Conservation (phyloP, 164 flowering plant species). For the Pachysandra terminalis region DNA sequence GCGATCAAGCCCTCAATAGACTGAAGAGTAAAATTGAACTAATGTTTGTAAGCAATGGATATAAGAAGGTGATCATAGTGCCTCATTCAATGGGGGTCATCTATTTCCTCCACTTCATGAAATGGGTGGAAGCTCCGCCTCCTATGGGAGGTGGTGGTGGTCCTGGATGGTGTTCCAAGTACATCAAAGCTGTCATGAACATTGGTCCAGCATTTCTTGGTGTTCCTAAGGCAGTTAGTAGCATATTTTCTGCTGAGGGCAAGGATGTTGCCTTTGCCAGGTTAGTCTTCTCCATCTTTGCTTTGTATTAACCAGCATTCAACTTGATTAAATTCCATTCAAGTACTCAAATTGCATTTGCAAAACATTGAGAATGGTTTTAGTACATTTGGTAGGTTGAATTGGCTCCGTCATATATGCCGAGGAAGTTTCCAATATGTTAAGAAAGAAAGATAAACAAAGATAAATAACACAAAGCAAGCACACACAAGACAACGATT, state of each 20-base stretch:
- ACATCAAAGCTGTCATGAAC: conserved; percentile 70
- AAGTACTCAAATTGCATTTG: background rate
- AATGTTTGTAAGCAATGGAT: conserved; percentile 52
- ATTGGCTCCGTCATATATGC: background rate
- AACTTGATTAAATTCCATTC: background rate
- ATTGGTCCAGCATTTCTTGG: conserved; percentile 77
- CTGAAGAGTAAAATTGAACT: conserved; percentile 81
- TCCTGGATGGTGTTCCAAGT: conserved; percentile 64
- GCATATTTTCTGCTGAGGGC: conserved; percentile 58
- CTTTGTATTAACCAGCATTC: background rate
- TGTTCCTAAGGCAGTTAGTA: conserved; percentile 66
- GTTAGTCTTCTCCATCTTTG: conserved; percentile 24
- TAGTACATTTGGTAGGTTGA: background rate
- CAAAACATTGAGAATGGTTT: background rate
- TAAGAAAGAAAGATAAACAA: no score
- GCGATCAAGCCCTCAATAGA: conserved; percentile 70
- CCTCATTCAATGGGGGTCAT: conserved; percentile 82
- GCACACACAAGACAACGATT: no score
- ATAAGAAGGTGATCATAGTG: conserved; percentile 75
- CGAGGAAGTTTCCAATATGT: no score
- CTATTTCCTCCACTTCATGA: conserved; percentile 74
- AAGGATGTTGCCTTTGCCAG: conserved; percentile 62
- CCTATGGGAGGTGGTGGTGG: conserved; percentile 81
- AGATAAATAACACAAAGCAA: no score
- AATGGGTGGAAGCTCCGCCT: conserved; percentile 72